phyloP scores from a whole-genome alignment of 208 protist genomes.

The Naegleria lovaniensis region DNA sequence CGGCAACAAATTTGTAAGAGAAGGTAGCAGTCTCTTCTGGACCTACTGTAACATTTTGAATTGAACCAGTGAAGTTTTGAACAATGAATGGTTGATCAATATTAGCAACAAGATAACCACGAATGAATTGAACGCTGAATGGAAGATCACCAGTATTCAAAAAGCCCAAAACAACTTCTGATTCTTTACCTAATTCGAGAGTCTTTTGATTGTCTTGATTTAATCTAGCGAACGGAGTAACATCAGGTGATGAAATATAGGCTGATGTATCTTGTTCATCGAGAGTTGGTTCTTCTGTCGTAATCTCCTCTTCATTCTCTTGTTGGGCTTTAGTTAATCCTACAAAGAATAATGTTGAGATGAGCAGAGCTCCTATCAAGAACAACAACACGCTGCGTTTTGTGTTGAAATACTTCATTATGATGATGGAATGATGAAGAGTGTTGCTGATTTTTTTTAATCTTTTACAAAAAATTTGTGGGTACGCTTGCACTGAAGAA shows the following conservation, averaged over 20 bases:
- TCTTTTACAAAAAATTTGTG: no score
- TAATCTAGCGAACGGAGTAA: neutral
- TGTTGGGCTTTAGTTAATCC: neutral
- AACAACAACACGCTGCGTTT: neutral
- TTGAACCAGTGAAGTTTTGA: conserved; percentile 77
- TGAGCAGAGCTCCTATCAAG: neutral
- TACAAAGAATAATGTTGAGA: neutral
- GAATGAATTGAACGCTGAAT: conserved; percentile 20
- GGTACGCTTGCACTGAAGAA: no score
- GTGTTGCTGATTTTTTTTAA: no score
- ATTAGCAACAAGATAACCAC: neutral
- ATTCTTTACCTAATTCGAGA: neutral
- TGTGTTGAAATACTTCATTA: neutral
- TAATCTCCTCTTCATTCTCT: neutral
- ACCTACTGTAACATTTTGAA: conserved; percentile 58
- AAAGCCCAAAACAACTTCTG: conserved; percentile 13
- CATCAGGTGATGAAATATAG: conserved; percentile 24
- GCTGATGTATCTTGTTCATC: neutral
- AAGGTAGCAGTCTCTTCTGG: conserved; percentile 60
- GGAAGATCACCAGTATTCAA: neutral
- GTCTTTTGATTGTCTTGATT: neutral
- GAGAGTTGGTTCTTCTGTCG: neutral
- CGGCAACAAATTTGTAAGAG: conserved; percentile 66
- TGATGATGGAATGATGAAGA: neutral
- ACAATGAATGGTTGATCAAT: conserved; percentile 36